A percentile compares a stretch with the other conserved stretches of the same genome.
Conservation (phyloP, 2,329 filamentous ascomycete genomes). For the Zymoseptoria brevis region DNA sequence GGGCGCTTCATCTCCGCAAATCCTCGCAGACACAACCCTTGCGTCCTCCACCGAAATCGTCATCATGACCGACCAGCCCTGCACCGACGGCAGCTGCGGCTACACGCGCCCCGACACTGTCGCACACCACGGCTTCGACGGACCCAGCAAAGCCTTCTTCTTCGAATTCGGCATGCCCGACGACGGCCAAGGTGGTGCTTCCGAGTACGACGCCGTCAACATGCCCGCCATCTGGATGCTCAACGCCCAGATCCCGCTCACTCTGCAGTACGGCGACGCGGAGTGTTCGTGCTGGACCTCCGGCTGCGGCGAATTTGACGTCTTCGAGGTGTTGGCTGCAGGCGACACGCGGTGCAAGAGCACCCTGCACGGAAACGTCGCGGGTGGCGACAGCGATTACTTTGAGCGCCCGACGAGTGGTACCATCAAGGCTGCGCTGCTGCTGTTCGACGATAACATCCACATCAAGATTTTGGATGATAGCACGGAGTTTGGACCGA, state of each 20-base stretch:
- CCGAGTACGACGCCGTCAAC: conserved; percentile 39
- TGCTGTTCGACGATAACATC: conserved; percentile 50
- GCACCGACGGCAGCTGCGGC: conserved; percentile 38
- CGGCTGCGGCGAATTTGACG: conserved; percentile 68
- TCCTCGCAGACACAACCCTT: conserved; percentile 44
- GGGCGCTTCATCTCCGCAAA: conserved; percentile 41
- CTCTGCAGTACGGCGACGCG: conserved; percentile 56
- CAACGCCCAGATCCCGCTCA: conserved; percentile 64
- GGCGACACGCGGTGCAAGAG: conserved; percentile 62
- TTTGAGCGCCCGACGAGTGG: conserved; percentile 56
- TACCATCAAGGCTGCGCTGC: conserved; percentile 56
- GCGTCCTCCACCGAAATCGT: conserved; percentile 45
- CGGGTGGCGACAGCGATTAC: conserved; percentile 62
- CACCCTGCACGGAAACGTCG: conserved; percentile 56
- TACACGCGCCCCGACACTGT: conserved; percentile 30
- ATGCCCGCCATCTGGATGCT: conserved; percentile 71
- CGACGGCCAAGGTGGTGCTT: conserved; percentile 41
- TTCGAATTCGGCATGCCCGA: conserved; percentile 66
- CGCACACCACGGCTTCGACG: conserved; percentile 59
- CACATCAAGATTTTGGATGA: conserved; percentile 47
- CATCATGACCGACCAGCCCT: conserved; percentile 45
- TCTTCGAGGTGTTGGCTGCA: conserved; percentile 61
- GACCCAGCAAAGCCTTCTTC: conserved; percentile 63
- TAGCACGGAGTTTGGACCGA: conserved; percentile 31
- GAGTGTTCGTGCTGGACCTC: conserved; percentile 64